Evolutionary conservation across 2,329 filamentous ascomycete genomes (phyloP), one percentile per base, ranked within the genome.

Genomic region (Penicillium paneum): DNA sequence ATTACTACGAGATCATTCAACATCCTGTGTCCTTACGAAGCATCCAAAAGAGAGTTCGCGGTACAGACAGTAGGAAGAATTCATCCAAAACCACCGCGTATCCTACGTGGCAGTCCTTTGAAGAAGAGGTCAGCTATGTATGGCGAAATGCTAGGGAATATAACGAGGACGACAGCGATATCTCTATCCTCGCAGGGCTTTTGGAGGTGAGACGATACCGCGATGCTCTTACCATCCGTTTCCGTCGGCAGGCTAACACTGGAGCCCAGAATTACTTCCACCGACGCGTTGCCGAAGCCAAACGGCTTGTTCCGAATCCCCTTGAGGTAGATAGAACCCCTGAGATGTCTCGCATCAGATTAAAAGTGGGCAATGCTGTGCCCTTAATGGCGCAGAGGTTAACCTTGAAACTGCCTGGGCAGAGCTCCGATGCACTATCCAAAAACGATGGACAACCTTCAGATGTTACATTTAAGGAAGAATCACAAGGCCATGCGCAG

Each of bases 151-250:
- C 91, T 0, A 88, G 86, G 66, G 87, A 87, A 55, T 97, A 93
- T 78, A 97, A 97, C 63, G 90, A 96, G 71, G 91, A 96, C 67
- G 89, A 88, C 4, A 96, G 92, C 66, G 88, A 91, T 15, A 92
- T 96, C 48, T 90, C 86, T 60, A 79, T 83, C 21, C 78, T 94
- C 57, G 90, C 91, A 0, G 83, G 86, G 45, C 86, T 94, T 56
- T 82, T 97, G 7, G 87, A 95, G 83, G 90, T 90, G 76, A 49
- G 73, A 63, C 45, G 36, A 53, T 31, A 31, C 28, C 28, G 24
- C 52, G 28, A 21, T 41, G 45, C 7, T 43, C 49, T 41, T 49
- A 40, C 26, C 8, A 17, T 3, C 26, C 3, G 13, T n/a, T 13
- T 32, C 36, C 36, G 34, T n/a, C 24, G 8, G 12, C 17, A 11